Conservation (phyloP, 2,329 filamentous ascomycete genomes). For the Fusarium sp. region DNA sequence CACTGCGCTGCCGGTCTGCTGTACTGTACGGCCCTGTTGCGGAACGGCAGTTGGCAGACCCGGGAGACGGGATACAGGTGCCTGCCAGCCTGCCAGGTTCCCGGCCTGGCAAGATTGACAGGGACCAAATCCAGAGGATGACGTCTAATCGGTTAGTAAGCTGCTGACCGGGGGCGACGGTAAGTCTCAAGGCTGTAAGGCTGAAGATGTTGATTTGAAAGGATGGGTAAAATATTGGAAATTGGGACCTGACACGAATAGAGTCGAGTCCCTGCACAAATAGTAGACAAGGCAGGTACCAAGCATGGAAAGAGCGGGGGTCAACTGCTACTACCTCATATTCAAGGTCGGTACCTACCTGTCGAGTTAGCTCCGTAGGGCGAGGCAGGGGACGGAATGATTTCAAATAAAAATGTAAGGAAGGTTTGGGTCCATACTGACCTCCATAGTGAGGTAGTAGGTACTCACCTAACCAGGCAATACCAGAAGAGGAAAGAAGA, state of each 20-base stretch:
- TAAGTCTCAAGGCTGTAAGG: constrained; percentile 19
- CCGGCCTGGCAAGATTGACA: constrained; percentile 31
- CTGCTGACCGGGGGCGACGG: constrained; percentile 34
- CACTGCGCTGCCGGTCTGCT: background rate
- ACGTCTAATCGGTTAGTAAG: constrained; percentile 45
- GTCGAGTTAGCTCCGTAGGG: background rate
- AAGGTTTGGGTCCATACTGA: background rate
- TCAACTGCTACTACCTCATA: background rate
- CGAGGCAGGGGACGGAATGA: background rate
- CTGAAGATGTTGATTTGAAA: constrained; percentile 34
- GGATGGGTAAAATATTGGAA: constrained; percentile 37
- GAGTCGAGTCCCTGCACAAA: background rate
- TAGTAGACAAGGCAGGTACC: constrained; percentile 6
- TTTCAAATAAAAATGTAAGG: constrained; percentile 10
- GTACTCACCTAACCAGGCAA: background rate
- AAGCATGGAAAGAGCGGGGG: constrained; percentile 16
- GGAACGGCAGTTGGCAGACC: constrained; percentile 27
- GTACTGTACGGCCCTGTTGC: constrained; percentile 1
- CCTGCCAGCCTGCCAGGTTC: constrained; percentile 34
- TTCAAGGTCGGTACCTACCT: background rate
- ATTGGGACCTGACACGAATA: constrained; percentile 9
- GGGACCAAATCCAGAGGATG: constrained; percentile 30
- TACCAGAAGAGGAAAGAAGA: background rate
- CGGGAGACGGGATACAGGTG: constrained; percentile 22
- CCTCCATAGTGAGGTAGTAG: background rate